Evolutionary conservation across 2,329 filamentous ascomycete genomes (phyloP).

Genomic region (Fusarium ambrosium): DNA sequence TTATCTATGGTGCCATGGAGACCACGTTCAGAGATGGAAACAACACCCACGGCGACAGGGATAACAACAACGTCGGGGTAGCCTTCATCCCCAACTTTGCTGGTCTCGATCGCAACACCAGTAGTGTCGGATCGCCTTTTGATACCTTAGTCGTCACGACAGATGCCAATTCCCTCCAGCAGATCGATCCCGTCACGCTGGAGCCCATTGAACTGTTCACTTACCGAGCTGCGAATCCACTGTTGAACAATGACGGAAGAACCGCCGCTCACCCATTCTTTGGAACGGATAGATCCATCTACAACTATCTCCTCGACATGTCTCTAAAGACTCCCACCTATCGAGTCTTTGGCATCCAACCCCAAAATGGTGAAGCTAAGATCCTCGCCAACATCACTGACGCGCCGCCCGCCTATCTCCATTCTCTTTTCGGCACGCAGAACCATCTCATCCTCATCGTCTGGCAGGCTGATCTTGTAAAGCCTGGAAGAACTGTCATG

Average conservation of each 20-base stretch:
- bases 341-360: conserved; percentile 16
- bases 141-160: conserved; percentile 16
- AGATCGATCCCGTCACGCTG: conserved; percentile 14
- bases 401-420: conserved; percentile 17
- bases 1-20: conserved; percentile 25
- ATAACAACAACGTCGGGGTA: conserved; percentile 1
- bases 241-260: conserved; percentile 8
- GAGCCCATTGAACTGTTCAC: conserved; percentile 27
- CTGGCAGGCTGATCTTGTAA: conserved; percentile 18
- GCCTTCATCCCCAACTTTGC: conserved; percentile 18
- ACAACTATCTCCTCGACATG: conserved; percentile 25
- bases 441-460: conserved; percentile 22
- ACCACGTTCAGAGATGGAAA: conserved; percentile 23
- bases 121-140: neutral
- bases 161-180: conserved; percentile 13
- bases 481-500: conserved; percentile 9
- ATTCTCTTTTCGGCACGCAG: conserved; percentile 16
- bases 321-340: conserved; percentile 6
- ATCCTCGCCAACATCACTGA: conserved; percentile 28
- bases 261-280: conserved; percentile 18
- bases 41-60: conserved; percentile 1
- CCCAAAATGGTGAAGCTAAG: conserved; percentile 1
- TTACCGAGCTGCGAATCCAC: conserved; percentile 13
- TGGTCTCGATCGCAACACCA: conserved; percentile 2
- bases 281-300: conserved; percentile 2